These are phyloP conservation scores for Trichoderma guizhouense DNA, from an alignment of 2,329 filamentous ascomycete species.

Conservation along the genomic window DNA sequence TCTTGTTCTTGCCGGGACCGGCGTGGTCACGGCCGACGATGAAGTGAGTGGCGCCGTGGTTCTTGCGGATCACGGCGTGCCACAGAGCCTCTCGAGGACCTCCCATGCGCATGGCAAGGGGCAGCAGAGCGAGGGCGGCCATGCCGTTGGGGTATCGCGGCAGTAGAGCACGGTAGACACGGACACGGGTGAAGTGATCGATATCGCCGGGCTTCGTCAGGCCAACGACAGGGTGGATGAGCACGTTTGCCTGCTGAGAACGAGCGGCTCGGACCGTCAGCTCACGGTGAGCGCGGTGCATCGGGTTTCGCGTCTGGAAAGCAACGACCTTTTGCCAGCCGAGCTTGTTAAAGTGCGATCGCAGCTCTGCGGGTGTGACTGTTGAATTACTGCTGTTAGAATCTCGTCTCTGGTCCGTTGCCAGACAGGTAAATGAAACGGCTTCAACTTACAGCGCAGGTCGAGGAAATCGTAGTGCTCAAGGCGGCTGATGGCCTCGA, in stretches of 20 bases:
- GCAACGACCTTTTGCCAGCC: conserved; percentile 97
- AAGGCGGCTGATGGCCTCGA: conserved; percentile 90
- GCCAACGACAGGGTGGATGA: conserved; percentile 98
- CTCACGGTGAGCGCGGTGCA: conserved; percentile 98
- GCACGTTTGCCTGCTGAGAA: conserved; percentile 93
- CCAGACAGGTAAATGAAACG: background rate
- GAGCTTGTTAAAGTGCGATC: conserved; percentile 97
- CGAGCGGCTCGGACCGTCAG: conserved; percentile 95
- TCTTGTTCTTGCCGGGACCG: conserved; percentile 96
- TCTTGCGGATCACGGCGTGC: conserved; percentile 99
- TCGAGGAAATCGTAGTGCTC: conserved; percentile 99
- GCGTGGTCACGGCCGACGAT: conserved; percentile 98
- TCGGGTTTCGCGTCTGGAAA: conserved; percentile 98
- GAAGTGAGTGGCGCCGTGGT: conserved; percentile 98
- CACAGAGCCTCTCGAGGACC: conserved; percentile 97
- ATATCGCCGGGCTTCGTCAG: conserved; percentile 99
- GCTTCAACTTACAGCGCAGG: conserved; percentile 68
- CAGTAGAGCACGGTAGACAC: conserved; percentile 95
- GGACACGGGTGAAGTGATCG: conserved; percentile 98
- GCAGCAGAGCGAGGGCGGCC: conserved; percentile 92
- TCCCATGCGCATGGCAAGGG: conserved; percentile 98
- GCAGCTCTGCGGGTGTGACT: conserved; percentile 92
- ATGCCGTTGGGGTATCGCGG: conserved; percentile 98
- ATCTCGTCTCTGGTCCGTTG: background rate
- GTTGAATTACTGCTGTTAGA: background rate